Evolutionary conservation across 1,284 basidiomycete genomes (phyloP).

Genomic region (Acaromyces ingoldii): DNA sequence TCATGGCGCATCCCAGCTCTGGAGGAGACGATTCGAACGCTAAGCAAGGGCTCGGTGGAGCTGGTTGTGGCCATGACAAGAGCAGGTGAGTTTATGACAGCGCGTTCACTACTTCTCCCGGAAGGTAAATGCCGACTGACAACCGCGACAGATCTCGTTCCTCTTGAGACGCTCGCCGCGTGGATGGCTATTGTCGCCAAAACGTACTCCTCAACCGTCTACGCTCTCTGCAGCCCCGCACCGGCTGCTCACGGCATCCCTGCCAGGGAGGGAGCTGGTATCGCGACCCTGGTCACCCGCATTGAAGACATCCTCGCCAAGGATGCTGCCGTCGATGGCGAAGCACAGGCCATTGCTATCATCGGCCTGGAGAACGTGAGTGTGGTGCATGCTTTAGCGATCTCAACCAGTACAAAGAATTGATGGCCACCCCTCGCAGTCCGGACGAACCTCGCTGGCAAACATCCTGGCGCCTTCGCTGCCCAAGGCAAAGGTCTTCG

Average conservation of each 20-base stretch:
- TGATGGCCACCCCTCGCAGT: not conserved
- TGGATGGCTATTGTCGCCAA: slow-evolving; percentile 28
- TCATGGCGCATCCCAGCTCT: slow-evolving; percentile 37
- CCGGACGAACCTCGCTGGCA: slow-evolving; percentile 15
- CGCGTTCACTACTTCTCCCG: not conserved
- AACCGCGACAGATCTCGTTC: slow-evolving; percentile 28
- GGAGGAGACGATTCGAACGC: slow-evolving; percentile 22
- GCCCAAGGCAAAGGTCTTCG: slow-evolving; percentile 19
- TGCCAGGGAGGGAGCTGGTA: slow-evolving; percentile 13
- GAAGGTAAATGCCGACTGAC: not conserved
- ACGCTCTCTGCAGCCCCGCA: slow-evolving; percentile 24
- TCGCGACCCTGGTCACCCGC: slow-evolving; percentile 1
- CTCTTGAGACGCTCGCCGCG: slow-evolving; percentile 32
- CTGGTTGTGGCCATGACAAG: slow-evolving; percentile 28
- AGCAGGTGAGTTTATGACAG: not conserved
- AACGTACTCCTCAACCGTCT: slow-evolving; percentile 17
- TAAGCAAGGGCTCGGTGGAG: slow-evolving; percentile 8
- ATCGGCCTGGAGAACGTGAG: slow-evolving; percentile 33
- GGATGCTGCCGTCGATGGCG: slow-evolving; percentile 17
- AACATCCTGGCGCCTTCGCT: slow-evolving; percentile 8
- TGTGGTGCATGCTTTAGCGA: not conserved
- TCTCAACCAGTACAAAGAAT: not conserved
- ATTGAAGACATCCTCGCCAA: slow-evolving; percentile 23
- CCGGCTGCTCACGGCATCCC: slow-evolving; percentile 15
- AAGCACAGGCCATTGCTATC: slow-evolving; percentile 22